These are phyloP conservation scores for Crataegus laevigata DNA, from an alignment of 306 rosid genomes.

Conservation along the genomic window DNA sequence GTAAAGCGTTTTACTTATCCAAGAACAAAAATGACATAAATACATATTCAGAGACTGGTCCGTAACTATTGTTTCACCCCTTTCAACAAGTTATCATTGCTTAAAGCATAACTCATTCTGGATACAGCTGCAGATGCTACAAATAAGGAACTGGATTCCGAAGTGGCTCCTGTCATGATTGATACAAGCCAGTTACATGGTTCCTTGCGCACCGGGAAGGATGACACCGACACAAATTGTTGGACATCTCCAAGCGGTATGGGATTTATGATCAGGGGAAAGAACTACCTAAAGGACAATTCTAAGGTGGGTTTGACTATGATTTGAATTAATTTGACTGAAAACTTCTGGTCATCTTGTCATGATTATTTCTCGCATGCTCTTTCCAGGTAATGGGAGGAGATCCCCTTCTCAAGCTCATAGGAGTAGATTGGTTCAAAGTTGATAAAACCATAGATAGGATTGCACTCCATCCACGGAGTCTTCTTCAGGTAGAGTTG, in stretches of 20 bases:
- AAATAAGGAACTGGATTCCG: conserved; percentile 49
- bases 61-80: background rate
- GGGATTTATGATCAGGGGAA: conserved; percentile 90
- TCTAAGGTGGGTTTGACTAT: conserved; percentile 48
- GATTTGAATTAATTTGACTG: background rate
- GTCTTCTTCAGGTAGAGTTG: conserved; percentile 63
- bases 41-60: background rate
- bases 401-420: conserved; percentile 81
- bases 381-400: conserved; percentile 69
- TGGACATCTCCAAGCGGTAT: conserved; percentile 71
- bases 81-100: background rate
- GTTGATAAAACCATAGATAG: conserved; percentile 46
- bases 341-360: background rate
- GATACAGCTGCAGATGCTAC: conserved; percentile 42
- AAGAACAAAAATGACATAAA: background rate
- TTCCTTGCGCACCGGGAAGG: conserved; percentile 46
- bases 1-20: background rate
- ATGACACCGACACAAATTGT: conserved; percentile 61
- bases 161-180: conserved; percentile 34
- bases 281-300: conserved; percentile 77
- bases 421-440: conserved; percentile 83
- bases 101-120: conserved; percentile 10
- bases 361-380: background rate
- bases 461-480: conserved; percentile 65
- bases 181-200: conserved; percentile 43